Conservation (phyloP, 768 basidiomycete genomes). For the Termitomyces sp. region DNA sequence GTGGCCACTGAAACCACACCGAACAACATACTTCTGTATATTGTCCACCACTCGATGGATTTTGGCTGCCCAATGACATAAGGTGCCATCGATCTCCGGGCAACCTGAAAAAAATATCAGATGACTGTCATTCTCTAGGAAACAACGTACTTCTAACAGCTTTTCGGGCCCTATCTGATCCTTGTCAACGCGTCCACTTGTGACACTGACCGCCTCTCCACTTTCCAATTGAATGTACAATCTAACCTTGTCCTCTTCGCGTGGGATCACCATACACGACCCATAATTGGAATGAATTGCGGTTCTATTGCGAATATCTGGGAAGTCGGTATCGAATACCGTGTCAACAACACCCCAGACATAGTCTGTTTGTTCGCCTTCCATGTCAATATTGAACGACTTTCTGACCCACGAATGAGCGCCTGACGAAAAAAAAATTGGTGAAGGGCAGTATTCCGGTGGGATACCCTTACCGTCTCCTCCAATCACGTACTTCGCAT, state of each 20-base stretch:
- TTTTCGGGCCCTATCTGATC: slow-evolving; percentile 40
- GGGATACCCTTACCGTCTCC: slow-evolving; percentile 51
- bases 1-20: neutral
- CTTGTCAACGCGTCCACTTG: slow-evolving; percentile 50
- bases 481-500: slow-evolving; percentile 73
- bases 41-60: slow-evolving; percentile 67
- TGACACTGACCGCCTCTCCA: slow-evolving; percentile 35
- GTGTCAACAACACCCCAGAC: slow-evolving; percentile 83
- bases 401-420: slow-evolving; percentile 86
- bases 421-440: slow-evolving; percentile 31
- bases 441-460: neutral
- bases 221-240: slow-evolving; percentile 67
- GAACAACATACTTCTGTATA: slow-evolving; percentile 54
- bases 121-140: neutral
- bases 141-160: slow-evolving; percentile 42
- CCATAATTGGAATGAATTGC: slow-evolving; percentile 67
- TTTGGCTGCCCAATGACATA: slow-evolving; percentile 44
- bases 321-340: slow-evolving; percentile 68
- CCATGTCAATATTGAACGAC: slow-evolving; percentile 56
- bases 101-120: slow-evolving; percentile 33
- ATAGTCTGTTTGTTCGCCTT: slow-evolving; percentile 73
- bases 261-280: slow-evolving; percentile 70
- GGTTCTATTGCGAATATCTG: slow-evolving; percentile 63
- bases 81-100: slow-evolving; percentile 50
- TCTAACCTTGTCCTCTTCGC: slow-evolving; percentile 63